Evolutionary conservation across 2,329 filamentous ascomycete species (phyloP), one percentile per base, ranked within the genome.

Genomic region (Tympanopsis confertula): DNA sequence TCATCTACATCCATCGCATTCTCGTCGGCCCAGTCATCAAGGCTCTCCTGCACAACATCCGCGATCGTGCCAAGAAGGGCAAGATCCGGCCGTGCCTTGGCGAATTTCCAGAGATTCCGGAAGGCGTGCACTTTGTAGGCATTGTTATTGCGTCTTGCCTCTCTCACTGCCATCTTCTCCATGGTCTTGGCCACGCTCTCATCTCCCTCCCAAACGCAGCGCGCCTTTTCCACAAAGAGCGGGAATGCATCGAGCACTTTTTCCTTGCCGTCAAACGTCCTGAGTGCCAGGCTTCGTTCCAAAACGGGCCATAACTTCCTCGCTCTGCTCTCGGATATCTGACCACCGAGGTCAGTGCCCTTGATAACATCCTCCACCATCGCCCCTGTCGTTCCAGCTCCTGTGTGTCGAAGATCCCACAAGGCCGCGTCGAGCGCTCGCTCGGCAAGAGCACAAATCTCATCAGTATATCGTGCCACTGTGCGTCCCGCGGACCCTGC

Each of bases 181-280:
- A 88, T 78, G 47, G 80, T 69, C 5, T 72, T 67, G 10, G 72
- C 70, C 18, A 84, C 58, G 7, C 53, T 51, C 0, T 53, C 43
- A 45, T 81, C 71, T 4, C 57, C 55, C 35, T 65, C 59, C 65
- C 77, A 78, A 20, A 85, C 62, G 5, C 56, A 57, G 45, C 68
- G 69, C 0, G 73, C 74, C 44, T 78, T 75, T 49, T 75, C 69
- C 1, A 83, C 76, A 48, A 96, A 91, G 41, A 77, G 72, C 3
- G 86, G 81, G 55, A 91, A 86, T 4, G 84, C 80, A 32, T 78
- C 70, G 3, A 96, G 66, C 20, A 98, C 74, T 46, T 77, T 78
- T 58, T 95, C 87, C 54, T 98, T 98, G 17, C 86, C 86, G 1
- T 82, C 72, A 68, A 94, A 98, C 1, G 88, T 94, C 67, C 95